Evolutionary conservation across 169 alveolate species (phyloP), one percentile per base, ranked within the genome.

Genomic region (Eimeria brunetti): DNA sequence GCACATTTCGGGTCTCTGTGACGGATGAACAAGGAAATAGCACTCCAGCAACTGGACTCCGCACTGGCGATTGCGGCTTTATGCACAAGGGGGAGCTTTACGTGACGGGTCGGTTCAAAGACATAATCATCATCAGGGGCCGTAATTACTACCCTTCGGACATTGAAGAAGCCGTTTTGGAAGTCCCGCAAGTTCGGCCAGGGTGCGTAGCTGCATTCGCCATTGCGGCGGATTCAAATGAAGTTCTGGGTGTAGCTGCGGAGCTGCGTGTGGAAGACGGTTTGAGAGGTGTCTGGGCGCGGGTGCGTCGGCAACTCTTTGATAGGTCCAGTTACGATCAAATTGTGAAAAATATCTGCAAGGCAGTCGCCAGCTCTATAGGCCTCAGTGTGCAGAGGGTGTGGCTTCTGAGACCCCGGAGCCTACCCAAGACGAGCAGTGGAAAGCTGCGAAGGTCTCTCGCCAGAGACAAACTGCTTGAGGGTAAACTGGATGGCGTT

Each of bases 1-100:
- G 78, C 53, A 85, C 95, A 5, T 97, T 96, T 75, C 89, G 91
- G 33, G 76, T 62, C 38, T 78, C 90, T 64, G 56, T 41, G 27
- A 92, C 22, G 41, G 95, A 95, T 46, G 69, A 53, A 36, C 60
- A 94, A 30, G 98, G 98, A 53, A 60, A 76, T 60, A 33, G 46
- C 85, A 96, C 97, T 11, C 96, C 94, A n/a, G 86, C 94, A 1
- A 58, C 76, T 44, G 96, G 96, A 71, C 89, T 97, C 69, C 93
- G 97, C 83, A 96, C 98, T 27, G 98, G 98, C 3, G 98, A 97
- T 36, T 83, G 96, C 30, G 98, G 98, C 51, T 97, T 97, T 86
- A 71, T 96, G 91, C 64, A 90, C 89, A 73, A 97, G 41, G 91
- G 96, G n/a, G 96, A 96, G 96, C 94, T 97, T 16, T 97, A 90